phyloP scores from a whole-genome alignment of 768 basidiomycete genomes.

The Mrakia hoshinonis region DNA sequence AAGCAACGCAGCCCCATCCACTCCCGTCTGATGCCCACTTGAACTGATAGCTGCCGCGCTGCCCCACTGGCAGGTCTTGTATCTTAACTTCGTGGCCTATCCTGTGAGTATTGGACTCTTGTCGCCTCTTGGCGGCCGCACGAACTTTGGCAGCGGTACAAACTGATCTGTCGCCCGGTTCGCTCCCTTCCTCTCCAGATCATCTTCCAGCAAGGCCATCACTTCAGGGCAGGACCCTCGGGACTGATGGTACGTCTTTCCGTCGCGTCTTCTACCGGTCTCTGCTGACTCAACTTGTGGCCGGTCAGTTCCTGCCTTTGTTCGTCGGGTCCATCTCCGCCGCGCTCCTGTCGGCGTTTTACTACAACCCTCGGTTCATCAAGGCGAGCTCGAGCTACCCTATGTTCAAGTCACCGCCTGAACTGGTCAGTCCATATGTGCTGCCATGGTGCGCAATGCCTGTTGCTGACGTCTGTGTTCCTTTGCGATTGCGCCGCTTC shows the following conservation, averaged over 20 bases:
- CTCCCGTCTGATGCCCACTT: too few relatives aligned
- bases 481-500: too few relatives aligned
- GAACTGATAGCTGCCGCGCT: too few relatives aligned
- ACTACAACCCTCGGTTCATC: not conserved
- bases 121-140: too few relatives aligned
- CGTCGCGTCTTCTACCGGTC: slow-evolving; percentile 31
- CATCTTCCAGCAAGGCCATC: slow-evolving; percentile 38
- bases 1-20: too few relatives aligned
- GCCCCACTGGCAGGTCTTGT: slow-evolving; percentile 38
- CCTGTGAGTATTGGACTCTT: too few relatives aligned
- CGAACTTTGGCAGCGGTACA: too few relatives aligned
- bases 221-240: slow-evolving; percentile 37
- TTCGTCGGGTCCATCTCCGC: not conserved
- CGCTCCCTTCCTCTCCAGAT: slow-evolving; percentile 9
- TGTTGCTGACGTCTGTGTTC: not conserved
- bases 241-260: slow-evolving; percentile 41
- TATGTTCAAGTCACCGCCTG: slow-evolving; percentile 33
- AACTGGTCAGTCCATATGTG: slow-evolving; percentile 29
- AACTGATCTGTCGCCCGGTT: too few relatives aligned
- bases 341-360: not conserved
- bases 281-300: not conserved
- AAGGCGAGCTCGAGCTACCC: slow-evolving; percentile 27
- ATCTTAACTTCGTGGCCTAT: slow-evolving; percentile 37
- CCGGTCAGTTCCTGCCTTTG: not conserved
- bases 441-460: not conserved